These are phyloP conservation scores for Chionographis japonica DNA, from an alignment of 106 monocot genomes.

Conservation along the genomic window DNA sequence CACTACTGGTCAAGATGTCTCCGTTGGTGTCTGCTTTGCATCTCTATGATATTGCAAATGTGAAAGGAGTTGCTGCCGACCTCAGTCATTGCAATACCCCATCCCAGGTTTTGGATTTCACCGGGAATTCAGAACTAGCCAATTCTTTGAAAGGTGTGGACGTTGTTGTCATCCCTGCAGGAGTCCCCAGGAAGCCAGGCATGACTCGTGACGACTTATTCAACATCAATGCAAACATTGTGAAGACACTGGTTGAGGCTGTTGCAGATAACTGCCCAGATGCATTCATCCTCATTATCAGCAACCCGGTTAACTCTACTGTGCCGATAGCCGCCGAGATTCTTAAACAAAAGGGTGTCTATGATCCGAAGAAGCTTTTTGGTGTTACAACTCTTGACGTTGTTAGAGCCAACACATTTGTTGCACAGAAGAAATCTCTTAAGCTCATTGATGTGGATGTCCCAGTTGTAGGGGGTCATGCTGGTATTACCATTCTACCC, in stretches of 20 bases:
- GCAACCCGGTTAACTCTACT: constrained; percentile 57
- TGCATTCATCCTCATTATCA: constrained; percentile 43
- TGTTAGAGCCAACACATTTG: constrained; percentile 56
- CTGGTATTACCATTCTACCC: constrained; percentile 47
- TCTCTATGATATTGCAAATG: constrained; percentile 57
- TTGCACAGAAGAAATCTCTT: constrained; percentile 44
- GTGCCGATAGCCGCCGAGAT: constrained; percentile 53
- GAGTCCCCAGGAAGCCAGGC: constrained; percentile 52
- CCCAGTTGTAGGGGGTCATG: constrained; percentile 49
- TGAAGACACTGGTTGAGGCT: constrained; percentile 33
- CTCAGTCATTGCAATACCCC: constrained; percentile 56
- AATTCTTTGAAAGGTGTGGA: constrained; percentile 34
- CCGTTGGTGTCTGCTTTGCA: constrained; percentile 48
- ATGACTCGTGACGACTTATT: constrained; percentile 63
- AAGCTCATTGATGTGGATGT: constrained; percentile 55
- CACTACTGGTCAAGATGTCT: constrained; percentile 56
- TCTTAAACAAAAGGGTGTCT: constrained; percentile 47
- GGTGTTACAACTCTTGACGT: constrained; percentile 54
- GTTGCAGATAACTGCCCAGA: constrained; percentile 50
- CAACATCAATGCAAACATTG: constrained; percentile 49
- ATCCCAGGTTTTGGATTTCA: constrained; percentile 40
- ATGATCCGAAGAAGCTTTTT: constrained; percentile 48
- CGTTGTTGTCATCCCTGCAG: constrained; percentile 55
- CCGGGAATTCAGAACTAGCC: constrained; percentile 27
- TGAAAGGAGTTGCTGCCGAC: constrained; percentile 45